phyloP scores from a whole-genome alignment of 176 grass and related monocot genomes.

The Neostapfia colusana region DNA sequence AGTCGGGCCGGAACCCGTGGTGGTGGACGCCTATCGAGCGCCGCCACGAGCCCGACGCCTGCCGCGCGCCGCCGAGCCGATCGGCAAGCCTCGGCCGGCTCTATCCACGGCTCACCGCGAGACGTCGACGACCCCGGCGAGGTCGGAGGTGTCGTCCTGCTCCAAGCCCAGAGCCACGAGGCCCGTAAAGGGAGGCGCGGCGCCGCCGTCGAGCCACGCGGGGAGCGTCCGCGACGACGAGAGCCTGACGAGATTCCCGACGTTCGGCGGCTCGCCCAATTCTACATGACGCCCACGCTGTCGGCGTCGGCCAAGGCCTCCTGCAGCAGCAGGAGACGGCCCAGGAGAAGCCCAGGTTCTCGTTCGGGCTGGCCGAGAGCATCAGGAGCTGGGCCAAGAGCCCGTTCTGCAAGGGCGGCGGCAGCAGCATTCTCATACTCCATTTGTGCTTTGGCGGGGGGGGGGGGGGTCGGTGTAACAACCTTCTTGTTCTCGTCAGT shows the following conservation, averaged over 20 bases:
- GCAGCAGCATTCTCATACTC: too few relatives aligned
- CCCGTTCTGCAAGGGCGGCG: conserved; percentile 56
- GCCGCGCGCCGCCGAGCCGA: not conserved
- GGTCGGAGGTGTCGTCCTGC: conserved; percentile 41
- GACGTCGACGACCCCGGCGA: conserved; percentile 40
- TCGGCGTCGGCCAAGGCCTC: conserved; percentile 78
- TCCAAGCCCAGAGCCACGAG: conserved; percentile 27
- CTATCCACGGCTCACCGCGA: not conserved
- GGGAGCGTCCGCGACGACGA: conserved; percentile 65
- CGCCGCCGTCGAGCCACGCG: conserved; percentile 12
- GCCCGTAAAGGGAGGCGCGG: not conserved
- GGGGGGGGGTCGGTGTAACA: too few relatives aligned
- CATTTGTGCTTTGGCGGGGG: too few relatives aligned
- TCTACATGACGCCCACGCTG: conserved; percentile 90
- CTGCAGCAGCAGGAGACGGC: conserved; percentile 37
- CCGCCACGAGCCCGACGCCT: conserved; percentile 29
- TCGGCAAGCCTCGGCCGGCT: not conserved
- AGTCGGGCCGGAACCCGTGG: conserved; percentile 60
- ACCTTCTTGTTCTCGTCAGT: too few relatives aligned
- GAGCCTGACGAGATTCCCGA: conserved; percentile 85
- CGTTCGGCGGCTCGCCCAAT: conserved; percentile 67
- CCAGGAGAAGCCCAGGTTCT: conserved; percentile 68
- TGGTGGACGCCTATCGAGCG: conserved; percentile 73
- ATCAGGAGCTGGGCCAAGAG: conserved; percentile 62
- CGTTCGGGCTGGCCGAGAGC: conserved; percentile 63